phyloP scores from a whole-genome alignment of 331 rosid genomes.

The Phaseolus coccineus region DNA sequence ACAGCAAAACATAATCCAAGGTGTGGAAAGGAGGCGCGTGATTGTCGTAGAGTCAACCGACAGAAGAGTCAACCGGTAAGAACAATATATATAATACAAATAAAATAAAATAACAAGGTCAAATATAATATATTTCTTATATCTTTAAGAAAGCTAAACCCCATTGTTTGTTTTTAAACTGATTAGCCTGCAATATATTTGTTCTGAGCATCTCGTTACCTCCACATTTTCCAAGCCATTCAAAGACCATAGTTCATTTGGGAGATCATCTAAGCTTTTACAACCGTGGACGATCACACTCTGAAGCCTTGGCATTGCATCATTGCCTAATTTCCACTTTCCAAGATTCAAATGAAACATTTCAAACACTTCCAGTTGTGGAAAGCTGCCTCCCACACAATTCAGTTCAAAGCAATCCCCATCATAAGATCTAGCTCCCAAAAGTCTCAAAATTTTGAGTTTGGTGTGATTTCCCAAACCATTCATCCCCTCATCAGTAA shows the following conservation, averaged over 20 bases:
- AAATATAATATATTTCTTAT: no score
- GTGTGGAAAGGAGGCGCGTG: no score
- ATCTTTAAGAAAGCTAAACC: no score
- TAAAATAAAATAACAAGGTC: no score
- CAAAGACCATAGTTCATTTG: conserved; percentile 40
- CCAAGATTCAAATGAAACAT: fast-evolving
- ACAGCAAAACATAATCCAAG: no score
- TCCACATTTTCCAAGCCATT: conserved; percentile 7
- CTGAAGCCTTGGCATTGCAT: conserved; percentile 33
- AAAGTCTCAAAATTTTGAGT: neutral
- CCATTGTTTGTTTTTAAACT: no score
- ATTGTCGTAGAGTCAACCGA: no score
- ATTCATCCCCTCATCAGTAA: neutral
- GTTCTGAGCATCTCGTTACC: no score
- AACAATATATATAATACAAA: no score
- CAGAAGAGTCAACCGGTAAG: no score
- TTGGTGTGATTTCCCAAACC: conserved; percentile 35
- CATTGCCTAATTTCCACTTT: conserved; percentile 37
- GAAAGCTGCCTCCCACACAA: conserved; percentile 11
- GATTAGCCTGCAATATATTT: no score
- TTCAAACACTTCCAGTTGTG: conserved; percentile 1
- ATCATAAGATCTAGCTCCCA: neutral
- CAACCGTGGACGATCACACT: fast-evolving
- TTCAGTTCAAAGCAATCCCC: neutral
- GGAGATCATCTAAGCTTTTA: neutral